Conservation (phyloP, 2,329 filamentous ascomycete genomes). For the Sclerotiophoma versabilis region DNA sequence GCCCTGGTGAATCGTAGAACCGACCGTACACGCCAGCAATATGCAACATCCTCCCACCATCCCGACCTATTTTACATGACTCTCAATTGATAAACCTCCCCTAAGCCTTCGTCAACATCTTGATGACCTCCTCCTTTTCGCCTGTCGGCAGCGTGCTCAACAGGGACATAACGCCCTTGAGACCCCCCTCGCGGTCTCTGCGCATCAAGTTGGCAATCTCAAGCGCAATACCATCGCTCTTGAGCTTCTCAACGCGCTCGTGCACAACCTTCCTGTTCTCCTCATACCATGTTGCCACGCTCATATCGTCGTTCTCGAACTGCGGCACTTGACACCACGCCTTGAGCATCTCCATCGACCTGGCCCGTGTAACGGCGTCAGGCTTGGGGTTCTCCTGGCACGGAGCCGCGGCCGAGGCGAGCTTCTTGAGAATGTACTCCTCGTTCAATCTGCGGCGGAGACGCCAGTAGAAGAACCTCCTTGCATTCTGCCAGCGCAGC, state of each 20-base stretch:
- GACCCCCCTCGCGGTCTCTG: constrained; percentile 70
- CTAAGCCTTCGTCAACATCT: constrained; percentile 54
- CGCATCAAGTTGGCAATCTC: constrained; percentile 74
- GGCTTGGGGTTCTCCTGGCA: constrained; percentile 47
- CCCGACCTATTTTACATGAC: constrained; percentile 7
- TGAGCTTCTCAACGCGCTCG: constrained; percentile 83
- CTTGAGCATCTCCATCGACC: constrained; percentile 76
- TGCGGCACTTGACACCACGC: constrained; percentile 82
- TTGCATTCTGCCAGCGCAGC: constrained; percentile 85
- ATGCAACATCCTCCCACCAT: constrained; percentile 3
- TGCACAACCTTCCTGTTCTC: constrained; percentile 85
- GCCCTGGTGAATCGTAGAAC: neutral
- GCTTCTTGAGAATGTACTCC: constrained; percentile 94
- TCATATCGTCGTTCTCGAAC: constrained; percentile 80
- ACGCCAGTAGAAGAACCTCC: constrained; percentile 99
- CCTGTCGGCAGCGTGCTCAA: constrained; percentile 85
- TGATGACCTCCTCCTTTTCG: constrained; percentile 85
- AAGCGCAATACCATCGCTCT: constrained; percentile 73
- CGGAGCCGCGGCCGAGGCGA: constrained; percentile 62
- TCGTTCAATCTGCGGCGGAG: constrained; percentile 95
- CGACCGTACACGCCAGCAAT: constrained; percentile 5
- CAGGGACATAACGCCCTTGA: constrained; percentile 87
- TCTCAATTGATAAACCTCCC: neutral
- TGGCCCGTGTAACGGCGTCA: constrained; percentile 61
- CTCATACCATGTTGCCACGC: constrained; percentile 95